Evolutionary conservation across 805 yeast genomes (phyloP).

Genomic region (Saccharomycopsis babjevae): DNA sequence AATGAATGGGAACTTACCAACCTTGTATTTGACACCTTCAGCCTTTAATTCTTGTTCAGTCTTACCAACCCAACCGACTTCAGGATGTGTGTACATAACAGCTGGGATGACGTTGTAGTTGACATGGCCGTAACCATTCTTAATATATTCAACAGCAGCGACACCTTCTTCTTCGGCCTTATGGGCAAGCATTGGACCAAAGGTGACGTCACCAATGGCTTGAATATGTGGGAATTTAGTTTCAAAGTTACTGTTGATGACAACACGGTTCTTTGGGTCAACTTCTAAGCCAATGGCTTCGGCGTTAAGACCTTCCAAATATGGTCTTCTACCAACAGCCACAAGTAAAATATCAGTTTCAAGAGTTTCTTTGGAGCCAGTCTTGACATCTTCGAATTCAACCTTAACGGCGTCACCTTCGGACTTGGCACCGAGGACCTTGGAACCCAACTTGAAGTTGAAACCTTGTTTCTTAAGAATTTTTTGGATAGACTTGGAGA

Average conservation of each 20-base stretch:
- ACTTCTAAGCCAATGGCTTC: slow-evolving; percentile 84
- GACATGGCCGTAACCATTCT: slow-evolving; percentile 93
- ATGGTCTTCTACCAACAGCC: slow-evolving; percentile 99
- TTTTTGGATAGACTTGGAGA: slow-evolving; percentile 82
- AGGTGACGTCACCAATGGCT: slow-evolving; percentile 96
- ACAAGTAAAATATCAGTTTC: slow-evolving; percentile 92
- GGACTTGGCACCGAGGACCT: slow-evolving; percentile 79
- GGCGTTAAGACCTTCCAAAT: slow-evolving; percentile 77
- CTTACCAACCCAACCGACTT: slow-evolving; percentile 99
- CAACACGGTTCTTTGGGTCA: slow-evolving; percentile 87
- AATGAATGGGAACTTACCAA: slow-evolving; percentile 96
- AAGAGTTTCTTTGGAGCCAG: slow-evolving; percentile 65
- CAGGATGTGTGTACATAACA: slow-evolving; percentile 99
- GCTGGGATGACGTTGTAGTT: slow-evolving; percentile 97
- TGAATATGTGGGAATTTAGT: slow-evolving; percentile 89
- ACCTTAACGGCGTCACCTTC: slow-evolving; percentile 82
- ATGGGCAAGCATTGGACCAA: slow-evolving; percentile 99
- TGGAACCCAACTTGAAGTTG: slow-evolving; percentile 85
- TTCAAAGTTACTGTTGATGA: slow-evolving; percentile 88
- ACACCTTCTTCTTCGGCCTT: slow-evolving; percentile 99
- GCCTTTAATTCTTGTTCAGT: slow-evolving; percentile 90
- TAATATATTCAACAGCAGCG: slow-evolving; percentile 94
- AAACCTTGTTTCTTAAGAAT: slow-evolving; percentile 90
- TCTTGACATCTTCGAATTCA: slow-evolving; percentile 82
- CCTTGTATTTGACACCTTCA: slow-evolving; percentile 82